Base-by-base conservation (phyloP, 345 rosid genomes). In the Arabis alpina region DNA sequence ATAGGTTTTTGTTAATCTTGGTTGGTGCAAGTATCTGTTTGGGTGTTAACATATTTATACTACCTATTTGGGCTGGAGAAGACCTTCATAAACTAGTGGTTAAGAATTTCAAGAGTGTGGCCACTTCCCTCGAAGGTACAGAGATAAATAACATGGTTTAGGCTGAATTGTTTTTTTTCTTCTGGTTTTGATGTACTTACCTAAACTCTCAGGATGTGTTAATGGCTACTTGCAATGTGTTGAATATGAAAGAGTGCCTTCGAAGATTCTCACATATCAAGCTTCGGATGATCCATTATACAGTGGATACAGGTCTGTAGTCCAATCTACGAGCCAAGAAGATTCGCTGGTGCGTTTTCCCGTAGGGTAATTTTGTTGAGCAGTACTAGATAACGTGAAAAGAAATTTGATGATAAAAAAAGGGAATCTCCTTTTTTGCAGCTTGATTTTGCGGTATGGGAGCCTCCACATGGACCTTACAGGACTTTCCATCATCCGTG, bases 41-140 rank as follows among this genome's bases (percentile, higher is more conserved):
- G 73, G 77, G 77, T 3, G 80, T 92, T 6, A 89, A 89, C 57
- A 84, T 80, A 13, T 86, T 82, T 61, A 51, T 92, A 55, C 86
- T 71, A 76, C 98, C 98, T 27, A 92, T 88, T 63, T 92, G 98
- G 98, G 83, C 98, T 48, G 98, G 94, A 19, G 96, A 92, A 75
- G 96, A 92, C 68, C 83, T 92, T 40, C 98, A 92, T 79, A 92
- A 89, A 70, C 83, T 83, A 71, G 96, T 92, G 51, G 94, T 84
- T 3, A 89, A 92, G 72, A 92, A 92, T 77, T 92, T 92, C 84
- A 86, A 55, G 42, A 84, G 88, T 36, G 96, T 92, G 1, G 96
- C 98, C 47, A 63, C 77, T 77, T 92, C 96, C 43, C 81, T 92
- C 32, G 98, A 92, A 86, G 96, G 98, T 89, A 59, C 4, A 79